Base-by-base conservation (phyloP, 2,329 filamentous ascomycete species). In the Bipolaris zeicola region DNA sequence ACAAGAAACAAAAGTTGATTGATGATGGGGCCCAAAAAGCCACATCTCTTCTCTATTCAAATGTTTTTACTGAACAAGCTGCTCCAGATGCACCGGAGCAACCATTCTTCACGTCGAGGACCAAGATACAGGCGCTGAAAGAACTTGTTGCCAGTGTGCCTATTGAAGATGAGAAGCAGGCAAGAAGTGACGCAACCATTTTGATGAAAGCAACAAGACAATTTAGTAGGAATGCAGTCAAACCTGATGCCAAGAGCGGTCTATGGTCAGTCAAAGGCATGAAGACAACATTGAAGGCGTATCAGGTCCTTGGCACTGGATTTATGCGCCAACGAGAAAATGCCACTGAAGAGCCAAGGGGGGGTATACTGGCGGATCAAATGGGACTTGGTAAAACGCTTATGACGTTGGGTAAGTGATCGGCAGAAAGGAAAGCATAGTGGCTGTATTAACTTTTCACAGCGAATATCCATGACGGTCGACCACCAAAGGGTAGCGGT, bases 271-370 rank as follows among this genome's bases (percentile, higher is more conserved):
- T 85, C 1, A 79, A 72, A 18, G 82, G 83, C 0, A 82, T 85
- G 80, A 74, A 65, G 24, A 78, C 75, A 0, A 63, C 71, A 0
- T 64, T 87, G 1, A 78, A 78, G 53, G 63, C 69, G 8, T 81
- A 85, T 44, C 86, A 88, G 50, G 60, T 87, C 0, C 72, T 82
- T 0, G 83, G 80, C 0, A 77, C 75, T 0, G 75, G 78, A 0
- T 88, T 84, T 74, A 87, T 88, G 85, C 64, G 82, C 0, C 63
- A 71, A 3, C 77, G 82, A 3, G 86, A 88, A 64, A 72, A 77
- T 3, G 72, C 58, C 1, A 8, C 20, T 0, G 36, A 71, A 0
- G 52, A 68, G 31, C 83, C 79, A 0, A 65, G 47, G 13, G 80
- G 79, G 3, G 78, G 78, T 6, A 68, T 80, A 33, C 65, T 79